Conservation (phyloP, 495 filamentous ascomycete genomes). For the Jackrogersella multiformis region DNA sequence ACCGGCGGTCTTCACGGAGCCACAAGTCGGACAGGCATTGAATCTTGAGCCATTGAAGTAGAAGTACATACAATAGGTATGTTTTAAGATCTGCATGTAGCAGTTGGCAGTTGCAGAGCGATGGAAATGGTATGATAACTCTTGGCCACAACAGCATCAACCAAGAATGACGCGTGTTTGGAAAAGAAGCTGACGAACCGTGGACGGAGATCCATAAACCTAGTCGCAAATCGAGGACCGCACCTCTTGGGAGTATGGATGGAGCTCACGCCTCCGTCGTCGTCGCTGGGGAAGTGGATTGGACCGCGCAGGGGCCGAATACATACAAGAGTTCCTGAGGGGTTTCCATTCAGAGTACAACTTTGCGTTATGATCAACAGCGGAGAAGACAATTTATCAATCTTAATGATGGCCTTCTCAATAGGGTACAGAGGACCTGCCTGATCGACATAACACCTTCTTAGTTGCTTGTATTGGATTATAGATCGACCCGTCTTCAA, state of each 20-base stretch:
- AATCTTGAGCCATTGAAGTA: constrained; percentile 14
- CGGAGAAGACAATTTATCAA: constrained; percentile 20
- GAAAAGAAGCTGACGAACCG: constrained; percentile 15
- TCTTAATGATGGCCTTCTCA: constrained; percentile 20
- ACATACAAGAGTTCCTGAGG: not conserved
- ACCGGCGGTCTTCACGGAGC: constrained; percentile 4
- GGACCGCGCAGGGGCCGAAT: constrained; percentile 11
- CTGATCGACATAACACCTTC: constrained; percentile 14
- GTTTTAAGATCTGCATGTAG: constrained; percentile 24
- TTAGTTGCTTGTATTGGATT: constrained; percentile 28
- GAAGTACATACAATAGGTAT: constrained; percentile 15
- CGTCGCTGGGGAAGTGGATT: constrained; percentile 6
- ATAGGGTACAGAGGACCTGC: constrained; percentile 7
- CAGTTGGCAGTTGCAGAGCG: constrained; percentile 14
- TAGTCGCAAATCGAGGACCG: constrained; percentile 3
- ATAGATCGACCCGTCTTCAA: constrained; percentile 23
- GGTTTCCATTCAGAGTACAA: not conserved
- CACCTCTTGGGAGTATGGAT: constrained; percentile 10
- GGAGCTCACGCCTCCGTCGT: constrained; percentile 18
- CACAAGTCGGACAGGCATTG: constrained; percentile 5
- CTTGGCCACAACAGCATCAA: constrained; percentile 16
- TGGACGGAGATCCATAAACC: constrained; percentile 10
- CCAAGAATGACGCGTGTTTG: constrained; percentile 8
- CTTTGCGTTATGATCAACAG: constrained; percentile 26
- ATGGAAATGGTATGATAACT: constrained; percentile 15